Percentiles rank a stretch among this genome's conserved stretches.
phyloP scores from a whole-genome alignment of 768 basidiomycete genomes.

The Tubosaeta sp. region DNA sequence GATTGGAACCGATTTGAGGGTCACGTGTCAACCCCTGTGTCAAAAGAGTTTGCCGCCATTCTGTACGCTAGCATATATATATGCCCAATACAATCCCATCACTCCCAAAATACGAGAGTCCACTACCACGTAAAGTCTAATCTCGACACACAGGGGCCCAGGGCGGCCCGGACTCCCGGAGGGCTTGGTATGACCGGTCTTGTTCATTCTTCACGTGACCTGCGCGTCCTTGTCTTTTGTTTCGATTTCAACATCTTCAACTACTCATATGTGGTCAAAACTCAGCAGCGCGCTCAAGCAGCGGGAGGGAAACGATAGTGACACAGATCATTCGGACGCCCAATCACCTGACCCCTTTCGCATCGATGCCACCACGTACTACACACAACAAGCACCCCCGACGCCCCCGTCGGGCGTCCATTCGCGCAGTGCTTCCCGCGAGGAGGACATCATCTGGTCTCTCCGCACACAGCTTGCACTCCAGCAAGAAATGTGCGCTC shows the following conservation, averaged over 20 bases:
- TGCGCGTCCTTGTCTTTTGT: background rate
- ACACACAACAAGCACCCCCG: conserved; percentile 66
- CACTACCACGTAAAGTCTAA: too few species aligned
- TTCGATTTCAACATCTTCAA: background rate
- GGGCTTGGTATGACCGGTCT: too few species aligned
- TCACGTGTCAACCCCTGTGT: too few species aligned
- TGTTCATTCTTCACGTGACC: conserved; percentile 30
- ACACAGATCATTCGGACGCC: conserved; percentile 14
- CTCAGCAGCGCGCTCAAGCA: conserved; percentile 52
- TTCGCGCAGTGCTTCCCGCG: conserved; percentile 59
- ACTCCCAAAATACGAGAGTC: too few species aligned
- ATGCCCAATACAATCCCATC: too few species aligned
- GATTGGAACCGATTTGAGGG: too few species aligned
- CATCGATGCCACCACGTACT: conserved; percentile 69
- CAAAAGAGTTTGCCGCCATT: too few species aligned
- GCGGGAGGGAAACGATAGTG: conserved; percentile 26
- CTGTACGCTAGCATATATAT: too few species aligned
- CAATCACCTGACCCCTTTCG: conserved; percentile 65
- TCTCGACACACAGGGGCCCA: too few species aligned
- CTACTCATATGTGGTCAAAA: conserved; percentile 55
- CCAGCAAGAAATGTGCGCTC: conserved; percentile 69
- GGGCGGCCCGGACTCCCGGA: too few species aligned
- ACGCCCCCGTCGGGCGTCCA: conserved; percentile 56
- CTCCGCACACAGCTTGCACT: conserved; percentile 72
- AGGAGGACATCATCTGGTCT: conserved; percentile 66